phyloP scores from a whole-genome alignment of 495 filamentous ascomycete genomes.

The Annulohypoxylon maeteangense region DNA sequence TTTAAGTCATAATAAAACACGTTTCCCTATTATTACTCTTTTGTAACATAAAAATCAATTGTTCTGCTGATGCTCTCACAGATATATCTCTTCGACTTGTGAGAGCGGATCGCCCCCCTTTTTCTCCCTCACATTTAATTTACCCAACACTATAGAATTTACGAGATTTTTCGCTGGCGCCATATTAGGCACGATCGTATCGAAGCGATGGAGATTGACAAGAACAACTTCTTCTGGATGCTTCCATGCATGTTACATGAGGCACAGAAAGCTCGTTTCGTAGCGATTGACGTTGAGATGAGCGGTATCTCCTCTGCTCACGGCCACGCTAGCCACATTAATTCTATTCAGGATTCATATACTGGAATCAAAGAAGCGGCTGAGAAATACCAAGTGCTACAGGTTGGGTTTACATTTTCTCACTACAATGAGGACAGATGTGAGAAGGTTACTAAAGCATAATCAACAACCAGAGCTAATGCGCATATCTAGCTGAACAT shows the following conservation, averaged over 20 bases:
- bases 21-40: neutral
- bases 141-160: neutral
- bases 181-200: neutral
- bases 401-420: slow-evolving; percentile 78
- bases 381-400: slow-evolving; percentile 76
- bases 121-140: neutral
- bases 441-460: neutral
- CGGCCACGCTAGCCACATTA: slow-evolving; percentile 21
- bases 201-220: slow-evolving; percentile 71
- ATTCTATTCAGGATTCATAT: slow-evolving; percentile 73
- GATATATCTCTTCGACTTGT: neutral
- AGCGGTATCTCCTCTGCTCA: slow-evolving; percentile 69
- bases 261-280: slow-evolving; percentile 71
- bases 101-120: neutral
- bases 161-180: neutral
- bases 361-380: slow-evolving; percentile 71
- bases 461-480: neutral
- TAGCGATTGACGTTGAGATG: slow-evolving; percentile 81
- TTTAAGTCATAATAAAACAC: neutral
- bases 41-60: neutral
- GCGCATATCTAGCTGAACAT: slow-evolving; percentile 46
- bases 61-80: neutral
- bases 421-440: slow-evolving; percentile 61
- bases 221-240: slow-evolving; percentile 61
- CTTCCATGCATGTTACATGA: slow-evolving; percentile 69